phyloP scores from a whole-genome alignment of 495 filamentous ascomycete species.

The Lasiosphaeria miniovina region DNA sequence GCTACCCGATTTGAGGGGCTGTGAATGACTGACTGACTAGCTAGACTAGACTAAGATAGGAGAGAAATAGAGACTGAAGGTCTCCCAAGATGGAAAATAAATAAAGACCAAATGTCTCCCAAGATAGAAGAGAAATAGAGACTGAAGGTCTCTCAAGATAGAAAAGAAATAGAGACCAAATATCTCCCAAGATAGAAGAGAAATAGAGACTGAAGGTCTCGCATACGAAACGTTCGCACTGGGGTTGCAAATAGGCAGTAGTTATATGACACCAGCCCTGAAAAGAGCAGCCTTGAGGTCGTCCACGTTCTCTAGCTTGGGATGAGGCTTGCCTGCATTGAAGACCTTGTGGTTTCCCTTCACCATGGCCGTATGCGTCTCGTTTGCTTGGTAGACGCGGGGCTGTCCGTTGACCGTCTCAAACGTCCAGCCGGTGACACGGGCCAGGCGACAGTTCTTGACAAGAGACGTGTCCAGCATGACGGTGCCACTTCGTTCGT shows the following conservation, averaged over 20 bases:
- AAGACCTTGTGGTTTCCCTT: conserved; percentile 15
- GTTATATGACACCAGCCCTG: conserved; percentile 2
- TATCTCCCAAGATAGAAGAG: too few relatives aligned
- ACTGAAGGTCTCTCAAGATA: too few relatives aligned
- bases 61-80: too few relatives aligned
- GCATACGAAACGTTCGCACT: too few relatives aligned
- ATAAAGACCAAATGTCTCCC: too few relatives aligned
- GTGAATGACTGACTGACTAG: background rate
- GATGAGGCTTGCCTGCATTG: conserved; percentile 11
- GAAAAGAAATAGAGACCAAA: too few relatives aligned
- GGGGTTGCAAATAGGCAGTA: too few relatives aligned
- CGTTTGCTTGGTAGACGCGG: background rate
- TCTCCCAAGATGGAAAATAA: too few relatives aligned
- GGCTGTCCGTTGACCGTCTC: background rate
- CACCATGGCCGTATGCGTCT: conserved; percentile 11
- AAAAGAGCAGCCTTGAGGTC: conserved; percentile 15
- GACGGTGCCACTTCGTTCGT: conserved; percentile 15
- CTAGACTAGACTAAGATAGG: too few relatives aligned
- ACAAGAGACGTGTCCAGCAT: conserved; percentile 15
- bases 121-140: too few relatives aligned
- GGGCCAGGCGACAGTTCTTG: background rate
- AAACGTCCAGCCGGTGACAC: conserved; percentile 5
- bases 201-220: too few relatives aligned
- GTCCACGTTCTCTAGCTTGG: conserved; percentile 12
- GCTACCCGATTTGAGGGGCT: conserved; percentile 29